A percentile compares a stretch with the other conserved stretches of the same genome.
Conservation (phyloP, 257 asterid species). For the Salvia splendens region DNA sequence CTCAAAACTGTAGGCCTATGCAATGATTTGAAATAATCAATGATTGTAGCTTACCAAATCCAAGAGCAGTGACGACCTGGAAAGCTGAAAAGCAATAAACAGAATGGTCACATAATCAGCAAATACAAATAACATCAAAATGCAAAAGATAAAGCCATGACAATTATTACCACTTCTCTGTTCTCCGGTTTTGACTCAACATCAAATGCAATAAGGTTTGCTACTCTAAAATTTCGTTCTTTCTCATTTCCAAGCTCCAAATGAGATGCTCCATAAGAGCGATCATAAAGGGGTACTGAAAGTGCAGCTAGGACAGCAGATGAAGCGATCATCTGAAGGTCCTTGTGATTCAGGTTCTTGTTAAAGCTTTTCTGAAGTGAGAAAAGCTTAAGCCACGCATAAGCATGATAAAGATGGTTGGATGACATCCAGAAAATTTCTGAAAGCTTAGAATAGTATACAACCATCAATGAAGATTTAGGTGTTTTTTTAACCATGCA, state of each 20-base stretch:
- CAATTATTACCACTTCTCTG: conserved; percentile 29
- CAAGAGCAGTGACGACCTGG: conserved; percentile 52
- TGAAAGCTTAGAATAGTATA: conserved; percentile 82
- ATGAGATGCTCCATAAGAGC: conserved; percentile 70
- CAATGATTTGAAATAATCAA: background rate
- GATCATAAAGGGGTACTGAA: conserved; percentile 78
- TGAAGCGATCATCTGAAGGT: conserved; percentile 54
- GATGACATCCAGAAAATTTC: conserved; percentile 93
- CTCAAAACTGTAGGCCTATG: conserved; percentile 13
- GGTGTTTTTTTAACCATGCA: conserved; percentile 85
- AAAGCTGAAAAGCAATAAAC: conserved; percentile 62
- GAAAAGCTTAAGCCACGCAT: conserved; percentile 96
- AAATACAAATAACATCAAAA: background rate
- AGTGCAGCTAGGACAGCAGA: conserved; percentile 76
- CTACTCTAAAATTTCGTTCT: conserved; percentile 67
- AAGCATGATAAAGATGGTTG: conserved; percentile 88
- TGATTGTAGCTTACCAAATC: conserved; percentile 59
- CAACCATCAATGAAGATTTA: conserved; percentile 77
- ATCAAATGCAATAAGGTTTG: conserved; percentile 36
- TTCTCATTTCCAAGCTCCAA: conserved; percentile 83
- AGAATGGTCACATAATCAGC: conserved; percentile 19
- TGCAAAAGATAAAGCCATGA: conserved; percentile 22
- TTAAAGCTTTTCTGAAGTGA: conserved; percentile 80
- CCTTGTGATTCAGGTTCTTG: conserved; percentile 86
- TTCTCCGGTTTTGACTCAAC: conserved; percentile 34